Conservation (phyloP, 1,284 basidiomycete species). For the Leccinum fuscescens region DNA sequence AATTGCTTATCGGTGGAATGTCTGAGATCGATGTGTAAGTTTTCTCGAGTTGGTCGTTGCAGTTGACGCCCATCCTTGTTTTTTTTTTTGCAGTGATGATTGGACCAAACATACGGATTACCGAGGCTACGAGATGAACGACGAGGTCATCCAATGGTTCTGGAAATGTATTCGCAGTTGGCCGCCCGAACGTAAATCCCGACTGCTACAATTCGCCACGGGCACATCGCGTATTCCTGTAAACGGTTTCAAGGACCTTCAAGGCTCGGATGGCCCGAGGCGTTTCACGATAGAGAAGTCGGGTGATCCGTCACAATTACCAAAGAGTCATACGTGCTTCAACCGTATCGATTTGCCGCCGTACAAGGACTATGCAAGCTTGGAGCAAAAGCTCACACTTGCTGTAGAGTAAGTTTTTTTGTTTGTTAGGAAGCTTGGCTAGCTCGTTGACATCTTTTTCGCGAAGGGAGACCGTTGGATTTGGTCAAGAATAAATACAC, state of each 20-base stretch:
- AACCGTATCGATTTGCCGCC: slow-evolving; percentile 84
- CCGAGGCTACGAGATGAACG: slow-evolving; percentile 70
- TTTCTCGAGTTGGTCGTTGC: background rate
- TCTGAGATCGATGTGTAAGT: slow-evolving; percentile 89
- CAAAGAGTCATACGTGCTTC: slow-evolving; percentile 86
- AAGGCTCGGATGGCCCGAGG: slow-evolving; percentile 89
- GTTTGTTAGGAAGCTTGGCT: background rate
- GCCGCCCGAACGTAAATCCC: slow-evolving; percentile 91
- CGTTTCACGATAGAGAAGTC: slow-evolving; percentile 90
- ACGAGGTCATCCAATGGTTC: slow-evolving; percentile 96
- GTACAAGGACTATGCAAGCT: slow-evolving; percentile 79
- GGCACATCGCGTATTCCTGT: slow-evolving; percentile 91
- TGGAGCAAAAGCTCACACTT: slow-evolving; percentile 82
- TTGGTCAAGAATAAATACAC: slow-evolving; percentile 56
- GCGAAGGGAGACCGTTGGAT: slow-evolving; percentile 66
- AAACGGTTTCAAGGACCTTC: slow-evolving; percentile 93
- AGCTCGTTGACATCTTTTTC: slow-evolving; percentile 14
- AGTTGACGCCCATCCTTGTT: background rate
- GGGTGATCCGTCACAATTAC: slow-evolving; percentile 81
- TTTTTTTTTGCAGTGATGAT: slow-evolving; percentile 50
- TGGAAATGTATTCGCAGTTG: slow-evolving; percentile 92
- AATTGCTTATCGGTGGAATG: slow-evolving; percentile 93
- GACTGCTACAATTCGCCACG: slow-evolving; percentile 88
- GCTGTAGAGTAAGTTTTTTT: slow-evolving; percentile 68
- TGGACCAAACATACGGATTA: slow-evolving; percentile 80